A percentile compares a stretch with the other conserved stretches of the same genome.
Conservation (phyloP, 2,329 filamentous ascomycete genomes). For the Corinectria fuckeliana region DNA sequence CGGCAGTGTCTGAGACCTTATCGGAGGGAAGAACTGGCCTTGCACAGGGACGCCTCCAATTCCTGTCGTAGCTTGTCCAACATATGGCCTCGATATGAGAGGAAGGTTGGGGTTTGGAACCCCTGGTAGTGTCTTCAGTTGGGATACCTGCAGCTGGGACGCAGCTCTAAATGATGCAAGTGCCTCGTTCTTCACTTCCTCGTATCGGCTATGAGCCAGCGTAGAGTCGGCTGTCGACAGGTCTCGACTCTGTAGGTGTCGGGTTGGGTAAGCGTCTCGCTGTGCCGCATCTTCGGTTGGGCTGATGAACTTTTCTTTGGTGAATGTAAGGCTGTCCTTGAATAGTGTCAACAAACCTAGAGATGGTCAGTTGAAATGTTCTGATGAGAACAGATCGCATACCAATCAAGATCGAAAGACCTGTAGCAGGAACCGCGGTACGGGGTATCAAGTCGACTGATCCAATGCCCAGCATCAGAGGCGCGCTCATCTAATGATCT, state of each 20-base stretch:
- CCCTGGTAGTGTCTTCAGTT: conserved; percentile 5
- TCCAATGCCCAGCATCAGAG: conserved; percentile 56
- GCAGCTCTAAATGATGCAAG: conserved; percentile 32
- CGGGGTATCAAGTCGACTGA: conserved; percentile 51
- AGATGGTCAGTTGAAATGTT: conserved; percentile 11
- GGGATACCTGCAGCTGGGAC: conserved; percentile 31
- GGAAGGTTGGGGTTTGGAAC: conserved; percentile 42
- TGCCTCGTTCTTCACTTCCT: conserved; percentile 55
- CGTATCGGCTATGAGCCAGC: conserved; percentile 54
- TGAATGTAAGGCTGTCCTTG: conserved; percentile 25
- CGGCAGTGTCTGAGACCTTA: conserved; percentile 41
- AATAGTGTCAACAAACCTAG: conserved; percentile 47
- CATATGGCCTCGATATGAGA: conserved; percentile 46
- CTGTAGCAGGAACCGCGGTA: conserved; percentile 58
- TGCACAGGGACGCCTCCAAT: conserved; percentile 49
- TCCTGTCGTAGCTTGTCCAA: conserved; percentile 44
- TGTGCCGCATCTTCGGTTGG: conserved; percentile 4
- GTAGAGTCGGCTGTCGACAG: conserved; percentile 51
- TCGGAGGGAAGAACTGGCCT: conserved; percentile 51
- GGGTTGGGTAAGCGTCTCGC: conserved; percentile 17
- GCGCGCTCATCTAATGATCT: conserved; percentile 53
- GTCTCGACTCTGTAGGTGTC: conserved; percentile 24
- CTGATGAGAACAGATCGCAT: conserved; percentile 20
- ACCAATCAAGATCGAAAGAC: conserved; percentile 58
- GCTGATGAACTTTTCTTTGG: conserved; percentile 4